Percentiles rank a stretch among this genome's conserved stretches.
These are phyloP conservation scores for Monosporascus ibericus DNA, from an alignment of 2,329 filamentous ascomycete species.

Conservation along the genomic window DNA sequence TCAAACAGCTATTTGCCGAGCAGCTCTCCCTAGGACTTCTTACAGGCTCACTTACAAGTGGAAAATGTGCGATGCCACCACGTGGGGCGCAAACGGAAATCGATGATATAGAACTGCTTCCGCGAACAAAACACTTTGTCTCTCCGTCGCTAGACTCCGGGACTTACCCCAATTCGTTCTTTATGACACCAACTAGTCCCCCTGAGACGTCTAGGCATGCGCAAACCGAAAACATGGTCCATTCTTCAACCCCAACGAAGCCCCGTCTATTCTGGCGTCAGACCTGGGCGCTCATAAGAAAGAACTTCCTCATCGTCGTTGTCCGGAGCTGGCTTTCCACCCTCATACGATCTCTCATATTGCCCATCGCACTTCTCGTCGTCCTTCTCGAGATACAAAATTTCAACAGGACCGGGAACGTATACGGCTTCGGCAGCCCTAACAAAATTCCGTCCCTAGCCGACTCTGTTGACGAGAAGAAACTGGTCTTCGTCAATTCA, in stretches of 20 bases:
- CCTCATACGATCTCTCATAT: conserved; percentile 16
- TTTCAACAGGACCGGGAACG: conserved; percentile 12
- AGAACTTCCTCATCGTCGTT: conserved; percentile 18
- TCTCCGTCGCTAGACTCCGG: too few relatives aligned
- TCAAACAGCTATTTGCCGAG: too few relatives aligned
- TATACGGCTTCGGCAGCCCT: conserved; percentile 14
- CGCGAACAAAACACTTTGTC: too few relatives aligned
- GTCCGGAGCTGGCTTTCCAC: conserved; percentile 19
- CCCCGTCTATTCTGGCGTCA: conserved; percentile 12
- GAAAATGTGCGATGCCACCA: too few relatives aligned
- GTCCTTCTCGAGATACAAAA: conserved; percentile 21
- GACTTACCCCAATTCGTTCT: too few relatives aligned
- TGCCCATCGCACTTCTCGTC: conserved; percentile 17
- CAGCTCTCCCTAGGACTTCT: too few relatives aligned
- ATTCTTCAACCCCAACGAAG: conserved; percentile 6
- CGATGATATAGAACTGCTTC: too few relatives aligned
- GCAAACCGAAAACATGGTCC: background rate
- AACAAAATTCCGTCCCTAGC: conserved; percentile 13
- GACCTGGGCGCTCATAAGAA: conserved; percentile 20
- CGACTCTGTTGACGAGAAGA: conserved; percentile 15
- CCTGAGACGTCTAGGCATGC: too few relatives aligned
- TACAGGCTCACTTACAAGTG: too few relatives aligned
- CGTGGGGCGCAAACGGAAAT: too few relatives aligned
- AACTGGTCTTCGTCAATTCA: conserved; percentile 17
- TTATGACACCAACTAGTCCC: too few relatives aligned